phyloP scores from a whole-genome alignment of 345 rosid genomes.

The Rhizophora mangle region DNA sequence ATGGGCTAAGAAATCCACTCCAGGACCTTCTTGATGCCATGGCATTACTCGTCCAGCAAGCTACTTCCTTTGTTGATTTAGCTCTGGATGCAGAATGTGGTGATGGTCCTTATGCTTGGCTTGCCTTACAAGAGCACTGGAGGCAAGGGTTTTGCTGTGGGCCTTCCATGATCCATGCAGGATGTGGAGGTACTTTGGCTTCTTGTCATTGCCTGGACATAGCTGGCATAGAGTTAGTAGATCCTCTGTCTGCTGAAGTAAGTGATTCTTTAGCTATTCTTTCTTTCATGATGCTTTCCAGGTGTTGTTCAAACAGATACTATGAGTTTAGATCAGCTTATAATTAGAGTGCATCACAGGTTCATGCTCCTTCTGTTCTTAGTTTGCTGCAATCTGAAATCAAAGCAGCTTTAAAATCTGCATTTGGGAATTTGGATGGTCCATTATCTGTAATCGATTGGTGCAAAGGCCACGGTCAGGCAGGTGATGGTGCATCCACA shows the following conservation, averaged over 20 bases:
- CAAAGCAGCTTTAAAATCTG: conserved; percentile 81
- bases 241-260: conserved; percentile 96
- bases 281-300: conserved; percentile 3
- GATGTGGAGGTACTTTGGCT: conserved; percentile 96
- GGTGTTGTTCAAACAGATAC: conserved; percentile 5
- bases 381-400: conserved; percentile 87
- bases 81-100: conserved; percentile 87
- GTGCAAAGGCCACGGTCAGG: conserved; percentile 87
- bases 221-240: conserved; percentile 89
- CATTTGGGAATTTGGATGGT: conserved; percentile 80
- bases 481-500: conserved; percentile 47
- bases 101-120: conserved; percentile 97
- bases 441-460: conserved; percentile 87
- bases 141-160: conserved; percentile 94
- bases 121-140: conserved; percentile 96
- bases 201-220: conserved; percentile 91
- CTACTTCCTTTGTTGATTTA: conserved; percentile 94
- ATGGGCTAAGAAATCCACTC: conserved; percentile 87
- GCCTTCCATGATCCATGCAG: conserved; percentile 93
- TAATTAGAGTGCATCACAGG: conserved; percentile 39
- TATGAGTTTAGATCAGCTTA: neutral
- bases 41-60: conserved; percentile 88
- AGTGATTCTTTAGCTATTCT: conserved; percentile 29
- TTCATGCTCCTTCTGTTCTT: conserved; percentile 74
- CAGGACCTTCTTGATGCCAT: conserved; percentile 93